phyloP scores from a whole-genome alignment of 1,139 yeast genomes.

The Hansenula sp. region DNA sequence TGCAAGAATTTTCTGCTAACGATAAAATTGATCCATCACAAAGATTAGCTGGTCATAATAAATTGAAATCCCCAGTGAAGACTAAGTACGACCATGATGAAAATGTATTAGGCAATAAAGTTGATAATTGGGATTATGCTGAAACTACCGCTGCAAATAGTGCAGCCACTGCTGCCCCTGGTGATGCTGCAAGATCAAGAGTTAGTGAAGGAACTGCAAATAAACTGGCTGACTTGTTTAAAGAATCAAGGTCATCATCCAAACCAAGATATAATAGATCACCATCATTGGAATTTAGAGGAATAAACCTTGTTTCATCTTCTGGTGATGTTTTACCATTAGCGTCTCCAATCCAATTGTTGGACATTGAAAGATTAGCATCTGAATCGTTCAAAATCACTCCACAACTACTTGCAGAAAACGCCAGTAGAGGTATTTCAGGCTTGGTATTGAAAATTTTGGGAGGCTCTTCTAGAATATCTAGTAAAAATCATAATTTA shows the following conservation, averaged over 20 bases:
- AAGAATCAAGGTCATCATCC: conserved; percentile 5
- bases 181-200: conserved; percentile 3
- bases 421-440: conserved; percentile 67
- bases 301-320: conserved; percentile 11
- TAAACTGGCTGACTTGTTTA: conserved; percentile 7
- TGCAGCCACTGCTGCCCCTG: neutral
- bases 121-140: conserved; percentile 52
- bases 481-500: conserved; percentile 62
- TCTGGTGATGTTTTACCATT: conserved; percentile 41
- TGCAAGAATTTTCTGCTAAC: conserved; percentile 65
- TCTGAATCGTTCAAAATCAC: conserved; percentile 50
- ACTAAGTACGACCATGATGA: conserved; percentile 60
- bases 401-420: conserved; percentile 54
- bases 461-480: conserved; percentile 66
- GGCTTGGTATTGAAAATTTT: conserved; percentile 55
- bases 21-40: conserved; percentile 60
- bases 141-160: conserved; percentile 6
- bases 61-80: conserved; percentile 29
- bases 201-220: conserved; percentile 9
- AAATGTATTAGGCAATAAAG: conserved; percentile 59
- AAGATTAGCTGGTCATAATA: conserved; percentile 76
- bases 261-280: conserved; percentile 14
- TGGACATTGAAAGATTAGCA: conserved; percentile 71
- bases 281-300: conserved; percentile 17
- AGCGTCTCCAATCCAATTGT: conserved; percentile 76